Conservation (phyloP, 1,284 basidiomycete species). For the Sporisorium iseilematis-ciliati region DNA sequence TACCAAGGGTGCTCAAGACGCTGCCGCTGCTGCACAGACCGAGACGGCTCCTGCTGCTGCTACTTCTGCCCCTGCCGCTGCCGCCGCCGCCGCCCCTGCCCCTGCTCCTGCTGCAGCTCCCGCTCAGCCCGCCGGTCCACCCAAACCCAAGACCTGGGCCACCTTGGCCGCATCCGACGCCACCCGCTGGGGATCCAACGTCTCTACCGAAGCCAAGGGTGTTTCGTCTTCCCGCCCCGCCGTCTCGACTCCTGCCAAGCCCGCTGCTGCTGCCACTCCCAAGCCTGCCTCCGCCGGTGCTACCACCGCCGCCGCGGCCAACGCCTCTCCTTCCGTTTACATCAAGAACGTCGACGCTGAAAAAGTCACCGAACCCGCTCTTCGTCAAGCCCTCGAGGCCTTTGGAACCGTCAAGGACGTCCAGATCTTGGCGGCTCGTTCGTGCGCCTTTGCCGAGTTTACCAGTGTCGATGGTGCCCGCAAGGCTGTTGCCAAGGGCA, state of each 20-base stretch:
- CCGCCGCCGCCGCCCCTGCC: constrained; percentile 39
- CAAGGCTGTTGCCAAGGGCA: constrained; percentile 87
- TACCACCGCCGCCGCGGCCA: constrained; percentile 1
- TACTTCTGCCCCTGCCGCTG: constrained; percentile 67
- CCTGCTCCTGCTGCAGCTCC: constrained; percentile 56
- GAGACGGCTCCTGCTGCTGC: constrained; percentile 67
- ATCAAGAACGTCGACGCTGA: constrained; percentile 79
- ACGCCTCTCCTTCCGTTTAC: constrained; percentile 57
- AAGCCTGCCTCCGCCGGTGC: constrained; percentile 17
- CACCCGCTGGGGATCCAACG: constrained; percentile 64
- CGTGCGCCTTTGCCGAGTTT: constrained; percentile 96
- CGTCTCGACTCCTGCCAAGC: constrained; percentile 65
- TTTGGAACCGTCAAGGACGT: constrained; percentile 90
- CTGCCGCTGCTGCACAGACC: constrained; percentile 40
- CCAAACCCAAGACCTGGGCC: constrained; percentile 69
- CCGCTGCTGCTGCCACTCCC: constrained; percentile 22
- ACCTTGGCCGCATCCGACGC: constrained; percentile 65
- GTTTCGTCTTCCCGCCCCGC: constrained; percentile 52
- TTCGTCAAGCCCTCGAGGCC: constrained; percentile 76
- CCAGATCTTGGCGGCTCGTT: constrained; percentile 87
- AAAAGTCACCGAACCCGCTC: constrained; percentile 76
- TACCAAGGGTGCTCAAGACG: constrained; percentile 32
- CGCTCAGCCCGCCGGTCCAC: constrained; percentile 55
- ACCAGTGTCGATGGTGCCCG: constrained; percentile 81
- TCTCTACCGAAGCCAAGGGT: constrained; percentile 56